Percentiles rank a stretch among this genome's conserved stretches.
phyloP scores from a whole-genome alignment of 139 green algal genomes.

The Haematococcus lacustris region DNA sequence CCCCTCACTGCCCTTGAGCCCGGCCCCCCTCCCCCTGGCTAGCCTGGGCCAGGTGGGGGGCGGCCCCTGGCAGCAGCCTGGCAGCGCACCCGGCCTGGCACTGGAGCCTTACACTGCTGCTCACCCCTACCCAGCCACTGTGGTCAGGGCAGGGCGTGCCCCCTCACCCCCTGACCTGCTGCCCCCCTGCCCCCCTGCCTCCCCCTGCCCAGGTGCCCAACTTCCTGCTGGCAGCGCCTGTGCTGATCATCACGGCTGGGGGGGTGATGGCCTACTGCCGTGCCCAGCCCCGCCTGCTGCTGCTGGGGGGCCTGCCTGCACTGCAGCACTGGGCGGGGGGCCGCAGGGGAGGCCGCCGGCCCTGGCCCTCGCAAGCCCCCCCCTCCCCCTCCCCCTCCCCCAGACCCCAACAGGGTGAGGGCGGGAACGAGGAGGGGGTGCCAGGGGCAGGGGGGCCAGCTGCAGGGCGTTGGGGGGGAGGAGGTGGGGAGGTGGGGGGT shows the following conservation, averaged over 20 bases:
- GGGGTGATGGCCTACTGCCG: conserved; percentile 28
- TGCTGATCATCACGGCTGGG: conserved; percentile 38
- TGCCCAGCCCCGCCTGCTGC: conserved; percentile 3
- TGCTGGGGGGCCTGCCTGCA: conserved; percentile 11
- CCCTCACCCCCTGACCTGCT: too few species aligned
- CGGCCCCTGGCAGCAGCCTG: not conserved
- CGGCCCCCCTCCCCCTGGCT: not conserved
- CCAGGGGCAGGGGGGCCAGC: not conserved
- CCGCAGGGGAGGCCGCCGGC: not conserved
- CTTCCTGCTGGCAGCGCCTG: conserved; percentile 67
- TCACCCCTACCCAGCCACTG: not conserved
- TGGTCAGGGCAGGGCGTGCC: too few species aligned
- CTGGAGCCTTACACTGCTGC: not conserved
- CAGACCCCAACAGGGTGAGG: not conserved
- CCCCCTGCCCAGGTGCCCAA: conserved; percentile 60
- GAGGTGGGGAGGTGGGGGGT: not conserved
- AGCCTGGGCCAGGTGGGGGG: too few species aligned
- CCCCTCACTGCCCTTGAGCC: not conserved
- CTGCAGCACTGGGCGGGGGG: not conserved
- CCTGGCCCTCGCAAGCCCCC: not conserved
- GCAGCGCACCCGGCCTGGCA: too few species aligned
- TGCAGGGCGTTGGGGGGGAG: not conserved
- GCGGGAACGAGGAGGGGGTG: too few species aligned
- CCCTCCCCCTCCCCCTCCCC: not conserved
- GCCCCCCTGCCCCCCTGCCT: not conserved